Conservation (phyloP, 306 rosid species). For the Glycine tomentella region DNA sequence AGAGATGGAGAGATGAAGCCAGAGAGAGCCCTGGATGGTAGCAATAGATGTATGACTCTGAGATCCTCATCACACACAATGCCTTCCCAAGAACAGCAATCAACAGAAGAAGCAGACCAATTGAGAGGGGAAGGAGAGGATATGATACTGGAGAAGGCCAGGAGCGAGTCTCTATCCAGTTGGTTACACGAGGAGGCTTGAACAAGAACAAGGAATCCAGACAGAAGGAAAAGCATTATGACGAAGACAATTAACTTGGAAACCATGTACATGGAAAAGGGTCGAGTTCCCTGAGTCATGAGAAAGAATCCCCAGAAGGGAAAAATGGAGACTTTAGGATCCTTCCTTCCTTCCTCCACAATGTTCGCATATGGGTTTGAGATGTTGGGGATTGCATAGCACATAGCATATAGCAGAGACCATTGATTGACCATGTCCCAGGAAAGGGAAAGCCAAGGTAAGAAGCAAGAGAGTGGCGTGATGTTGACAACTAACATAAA, state of each 20-base stretch:
- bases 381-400: background rate
- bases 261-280: slow-evolving; percentile 27
- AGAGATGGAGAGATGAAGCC: slow-evolving; percentile 55
- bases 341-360: background rate
- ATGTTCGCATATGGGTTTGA: background rate
- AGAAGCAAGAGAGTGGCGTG: slow-evolving; percentile 16
- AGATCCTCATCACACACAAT: slow-evolving; percentile 47
- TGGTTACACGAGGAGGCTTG: slow-evolving; percentile 55
- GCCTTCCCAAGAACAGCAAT: slow-evolving; percentile 86
- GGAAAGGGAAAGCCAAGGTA: background rate
- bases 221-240: slow-evolving; percentile 6
- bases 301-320: slow-evolving; percentile 25
- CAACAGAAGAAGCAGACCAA: slow-evolving; percentile 65
- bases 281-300: slow-evolving; percentile 28
- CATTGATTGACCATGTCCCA: slow-evolving; percentile 46
- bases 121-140: slow-evolving; percentile 52
- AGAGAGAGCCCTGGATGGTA: slow-evolving; percentile 59
- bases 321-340: slow-evolving; percentile 15
- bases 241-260: slow-evolving; percentile 23
- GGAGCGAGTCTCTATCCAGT: slow-evolving; percentile 59
- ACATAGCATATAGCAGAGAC: slow-evolving; percentile 2
- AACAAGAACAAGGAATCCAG: slow-evolving; percentile 39
- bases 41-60: slow-evolving; percentile 53
- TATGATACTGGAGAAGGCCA: slow-evolving; percentile 47
- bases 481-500: background rate